phyloP scores from a whole-genome alignment of 345 rosid species.

The Balakata baccata region DNA sequence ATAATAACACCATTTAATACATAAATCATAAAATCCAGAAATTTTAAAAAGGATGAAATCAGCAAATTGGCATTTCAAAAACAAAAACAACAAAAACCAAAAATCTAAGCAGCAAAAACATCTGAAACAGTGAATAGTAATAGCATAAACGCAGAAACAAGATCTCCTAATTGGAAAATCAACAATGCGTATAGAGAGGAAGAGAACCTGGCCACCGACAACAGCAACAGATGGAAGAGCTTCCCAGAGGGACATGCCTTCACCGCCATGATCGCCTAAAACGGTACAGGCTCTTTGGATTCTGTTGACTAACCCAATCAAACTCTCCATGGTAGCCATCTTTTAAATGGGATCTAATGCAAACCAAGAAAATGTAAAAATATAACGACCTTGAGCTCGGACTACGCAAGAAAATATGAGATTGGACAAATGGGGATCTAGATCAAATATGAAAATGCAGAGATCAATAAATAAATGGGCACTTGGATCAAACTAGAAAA shows the following conservation, averaged over 20 bases:
- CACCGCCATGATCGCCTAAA: slow-evolving; percentile 94
- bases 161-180: background rate
- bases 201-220: slow-evolving; percentile 90
- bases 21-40: slow-evolving; percentile 3
- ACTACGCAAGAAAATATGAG: too few relatives aligned
- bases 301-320: slow-evolving; percentile 89
- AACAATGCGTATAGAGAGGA: background rate
- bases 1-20: background rate
- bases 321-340: slow-evolving; percentile 96
- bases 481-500: slow-evolving; percentile 1
- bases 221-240: slow-evolving; percentile 97
- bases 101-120: background rate
- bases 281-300: slow-evolving; percentile 98
- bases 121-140: background rate
- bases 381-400: background rate
- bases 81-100: background rate
- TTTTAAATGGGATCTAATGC: slow-evolving; percentile 16
- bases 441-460: background rate
- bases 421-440: background rate
- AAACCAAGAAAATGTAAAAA: background rate
- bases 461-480: background rate
- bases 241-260: slow-evolving; percentile 99
- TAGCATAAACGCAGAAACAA: background rate
- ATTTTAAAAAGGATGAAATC: slow-evolving; percentile 7
- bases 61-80: background rate